Conservation (phyloP, 306 rosid genomes). For the Malus sieversii region DNA sequence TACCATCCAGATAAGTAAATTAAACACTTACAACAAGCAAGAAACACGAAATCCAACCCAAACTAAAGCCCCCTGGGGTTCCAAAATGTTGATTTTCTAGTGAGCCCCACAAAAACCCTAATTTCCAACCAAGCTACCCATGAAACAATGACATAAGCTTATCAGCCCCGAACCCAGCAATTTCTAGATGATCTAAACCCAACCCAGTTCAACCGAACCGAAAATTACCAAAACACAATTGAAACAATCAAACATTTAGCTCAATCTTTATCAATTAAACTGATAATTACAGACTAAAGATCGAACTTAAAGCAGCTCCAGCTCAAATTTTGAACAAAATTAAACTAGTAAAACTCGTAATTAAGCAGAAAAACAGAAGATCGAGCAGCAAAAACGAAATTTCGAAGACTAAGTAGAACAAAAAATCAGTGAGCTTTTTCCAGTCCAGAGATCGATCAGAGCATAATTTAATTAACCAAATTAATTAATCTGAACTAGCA, state of each 20-base stretch:
- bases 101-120: slow-evolving; percentile 32
- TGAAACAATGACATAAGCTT: neutral
- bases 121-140: slow-evolving; percentile 10
- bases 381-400: slow-evolving; percentile 4
- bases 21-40: slow-evolving; percentile 1
- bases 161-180: neutral
- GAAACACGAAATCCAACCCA: slow-evolving; percentile 7
- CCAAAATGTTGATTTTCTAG: neutral
- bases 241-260: slow-evolving; percentile 2
- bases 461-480: neutral
- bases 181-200: slow-evolving; percentile 2
- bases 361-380: slow-evolving; percentile 14
- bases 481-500: neutral
- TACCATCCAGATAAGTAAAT: neutral
- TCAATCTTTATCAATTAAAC: neutral
- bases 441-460: slow-evolving; percentile 40
- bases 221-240: neutral
- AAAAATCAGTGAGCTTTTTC: slow-evolving; percentile 5
- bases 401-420: neutral
- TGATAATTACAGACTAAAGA: slow-evolving; percentile 3
- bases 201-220: neutral
- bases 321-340: neutral
- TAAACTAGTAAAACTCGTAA: neutral
- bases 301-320: slow-evolving; percentile 15
- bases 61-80: neutral